A percentile compares a stretch with the other conserved stretches of the same genome.
Conservation (phyloP, 2,329 filamentous ascomycete genomes). For the Aschersonia sp. region DNA sequence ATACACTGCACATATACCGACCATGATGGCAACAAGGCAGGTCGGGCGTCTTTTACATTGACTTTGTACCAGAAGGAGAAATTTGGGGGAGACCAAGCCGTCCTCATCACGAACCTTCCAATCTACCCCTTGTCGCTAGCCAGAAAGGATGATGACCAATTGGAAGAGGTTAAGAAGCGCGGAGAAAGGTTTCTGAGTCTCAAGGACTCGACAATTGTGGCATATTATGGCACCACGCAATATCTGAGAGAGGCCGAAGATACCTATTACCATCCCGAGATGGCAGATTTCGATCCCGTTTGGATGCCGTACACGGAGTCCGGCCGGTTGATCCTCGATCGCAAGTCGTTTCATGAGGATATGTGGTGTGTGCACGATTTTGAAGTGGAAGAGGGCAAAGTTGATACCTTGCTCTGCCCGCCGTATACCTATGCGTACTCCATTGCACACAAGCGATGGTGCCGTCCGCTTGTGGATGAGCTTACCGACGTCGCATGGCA, state of each 20-base stretch:
- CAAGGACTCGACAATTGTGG: background rate
- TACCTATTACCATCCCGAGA: background rate
- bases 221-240: background rate
- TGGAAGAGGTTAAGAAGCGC: background rate
- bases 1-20: background rate
- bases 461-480: background rate
- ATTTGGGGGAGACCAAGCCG: background rate
- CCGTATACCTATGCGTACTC: background rate
- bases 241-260: background rate
- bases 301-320: background rate
- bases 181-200: background rate
- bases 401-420: background rate
- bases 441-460: background rate
- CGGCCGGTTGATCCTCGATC: background rate
- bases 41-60: background rate
- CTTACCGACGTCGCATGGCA: background rate
- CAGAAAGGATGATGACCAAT: background rate
- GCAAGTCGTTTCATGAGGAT: background rate
- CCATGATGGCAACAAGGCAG: background rate
- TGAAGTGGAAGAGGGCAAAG: background rate
- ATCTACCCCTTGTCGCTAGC: background rate
- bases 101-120: background rate
- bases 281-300: background rate
- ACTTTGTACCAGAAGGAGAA: background rate
- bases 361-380: background rate